Evolutionary conservation across 495 filamentous ascomycete species (phyloP).

Genomic region (Saxophila tyrrhenica): DNA sequence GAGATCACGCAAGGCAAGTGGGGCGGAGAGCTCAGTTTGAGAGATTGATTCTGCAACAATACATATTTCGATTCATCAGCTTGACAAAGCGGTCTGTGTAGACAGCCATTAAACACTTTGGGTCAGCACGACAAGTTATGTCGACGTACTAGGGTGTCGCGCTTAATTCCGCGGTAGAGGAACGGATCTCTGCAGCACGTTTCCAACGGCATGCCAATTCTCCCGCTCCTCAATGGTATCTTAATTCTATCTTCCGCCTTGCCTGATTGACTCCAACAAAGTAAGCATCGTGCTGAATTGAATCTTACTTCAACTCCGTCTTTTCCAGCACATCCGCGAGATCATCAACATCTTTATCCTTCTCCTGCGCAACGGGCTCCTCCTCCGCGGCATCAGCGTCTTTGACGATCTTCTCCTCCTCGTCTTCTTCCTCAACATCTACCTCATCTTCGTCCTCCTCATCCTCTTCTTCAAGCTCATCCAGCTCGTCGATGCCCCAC

Average conservation of each 20-base stretch:
- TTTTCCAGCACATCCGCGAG: constrained; percentile 63
- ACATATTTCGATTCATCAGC: not conserved
- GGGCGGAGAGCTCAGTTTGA: not conserved
- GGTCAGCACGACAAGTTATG: too few relatives aligned
- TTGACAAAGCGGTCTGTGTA: not conserved
- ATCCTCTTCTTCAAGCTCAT: constrained; percentile 65
- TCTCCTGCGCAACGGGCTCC: constrained; percentile 55
- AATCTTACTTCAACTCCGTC: constrained; percentile 33
- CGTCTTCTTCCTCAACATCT: constrained; percentile 50
- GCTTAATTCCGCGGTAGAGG: not conserved
- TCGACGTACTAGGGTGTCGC: too few relatives aligned
- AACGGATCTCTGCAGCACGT: not conserved
- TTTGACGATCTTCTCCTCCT: constrained; percentile 54
- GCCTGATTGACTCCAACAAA: not conserved
- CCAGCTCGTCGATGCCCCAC: constrained; percentile 78
- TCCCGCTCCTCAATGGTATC: not conserved
- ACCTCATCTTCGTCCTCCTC: constrained; percentile 54
- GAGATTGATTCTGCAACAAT: not conserved
- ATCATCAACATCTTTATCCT: constrained; percentile 71
- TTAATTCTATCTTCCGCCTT: not conserved
- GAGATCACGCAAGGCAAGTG: too few relatives aligned
- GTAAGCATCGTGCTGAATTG: not conserved
- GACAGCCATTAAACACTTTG: too few relatives aligned
- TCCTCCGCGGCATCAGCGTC: constrained; percentile 64
- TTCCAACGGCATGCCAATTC: too few relatives aligned